Conservation (phyloP, 768 basidiomycete species). For the Boletales sp. region DNA sequence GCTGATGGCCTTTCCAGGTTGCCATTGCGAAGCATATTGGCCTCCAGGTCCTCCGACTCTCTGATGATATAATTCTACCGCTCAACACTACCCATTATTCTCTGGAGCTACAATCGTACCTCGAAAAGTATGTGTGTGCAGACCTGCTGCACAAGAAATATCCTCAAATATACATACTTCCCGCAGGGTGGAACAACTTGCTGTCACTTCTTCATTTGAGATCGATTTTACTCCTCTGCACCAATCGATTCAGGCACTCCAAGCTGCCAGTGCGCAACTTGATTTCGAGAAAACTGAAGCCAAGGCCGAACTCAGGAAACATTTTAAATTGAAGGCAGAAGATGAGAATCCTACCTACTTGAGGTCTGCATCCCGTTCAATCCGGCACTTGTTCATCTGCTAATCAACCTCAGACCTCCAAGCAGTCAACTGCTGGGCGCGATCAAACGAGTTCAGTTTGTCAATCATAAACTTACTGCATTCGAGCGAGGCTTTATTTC, state of each 20-base stretch:
- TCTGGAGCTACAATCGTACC: constrained; percentile 59
- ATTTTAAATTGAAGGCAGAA: constrained; percentile 37
- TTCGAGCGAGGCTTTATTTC: constrained; percentile 86
- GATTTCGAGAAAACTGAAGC: constrained; percentile 58
- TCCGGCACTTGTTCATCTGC: neutral
- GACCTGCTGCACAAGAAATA: constrained; percentile 23
- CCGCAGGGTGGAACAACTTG: constrained; percentile 29
- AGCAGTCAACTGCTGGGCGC: constrained; percentile 47
- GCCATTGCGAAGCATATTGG: constrained; percentile 69
- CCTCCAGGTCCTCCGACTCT: constrained; percentile 56
- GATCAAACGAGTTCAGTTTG: constrained; percentile 51
- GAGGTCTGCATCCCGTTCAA: constrained; percentile 10
- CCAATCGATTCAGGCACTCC: constrained; percentile 45
- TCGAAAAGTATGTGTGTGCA: constrained; percentile 45
- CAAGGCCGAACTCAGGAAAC: constrained; percentile 45
- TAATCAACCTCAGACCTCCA: constrained; percentile 16
- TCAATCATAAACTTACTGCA: constrained; percentile 64
- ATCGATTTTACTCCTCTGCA: constrained; percentile 45
- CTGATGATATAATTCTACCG: constrained; percentile 63
- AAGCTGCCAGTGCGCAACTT: constrained; percentile 48
- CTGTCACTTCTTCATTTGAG: constrained; percentile 37
- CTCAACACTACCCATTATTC: constrained; percentile 78
- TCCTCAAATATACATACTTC: neutral
- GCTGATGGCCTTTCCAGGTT: constrained; percentile 36
- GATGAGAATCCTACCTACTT: constrained; percentile 1